Evolutionary conservation across 2,329 filamentous ascomycete species (phyloP).

Genomic region (Periconia macrospinosa): DNA sequence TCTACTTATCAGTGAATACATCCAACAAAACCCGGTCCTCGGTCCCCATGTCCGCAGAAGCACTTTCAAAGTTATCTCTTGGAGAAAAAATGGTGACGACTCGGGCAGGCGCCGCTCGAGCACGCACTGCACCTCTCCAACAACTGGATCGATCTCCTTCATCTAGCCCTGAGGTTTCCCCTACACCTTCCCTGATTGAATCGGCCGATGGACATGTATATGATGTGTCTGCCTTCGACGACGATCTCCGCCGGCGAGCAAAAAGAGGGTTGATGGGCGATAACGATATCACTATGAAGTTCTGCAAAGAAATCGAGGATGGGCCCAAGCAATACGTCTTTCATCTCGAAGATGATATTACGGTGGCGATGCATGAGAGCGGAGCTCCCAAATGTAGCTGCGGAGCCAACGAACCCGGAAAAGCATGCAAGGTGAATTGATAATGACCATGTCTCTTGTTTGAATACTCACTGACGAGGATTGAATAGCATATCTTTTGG

Average conservation of each 20-base stretch:
- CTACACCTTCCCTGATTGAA: slow-evolving; percentile 36
- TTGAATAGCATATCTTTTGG: slow-evolving; percentile 43
- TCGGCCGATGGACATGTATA: slow-evolving; percentile 38
- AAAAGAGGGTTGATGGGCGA: slow-evolving; percentile 34
- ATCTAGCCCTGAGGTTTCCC: slow-evolving; percentile 25
- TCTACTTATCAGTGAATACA: slow-evolving; percentile 11
- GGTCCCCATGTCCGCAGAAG: slow-evolving; percentile 40
- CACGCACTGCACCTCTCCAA: slow-evolving; percentile 19
- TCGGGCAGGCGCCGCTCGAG: slow-evolving; percentile 37
- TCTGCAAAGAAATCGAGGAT: slow-evolving; percentile 32
- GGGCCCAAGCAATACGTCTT: slow-evolving; percentile 32
- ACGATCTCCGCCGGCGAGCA: slow-evolving; percentile 32
- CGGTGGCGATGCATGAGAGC: slow-evolving; percentile 33
- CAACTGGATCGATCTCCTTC: slow-evolving; percentile 14
- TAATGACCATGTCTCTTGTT: neutral
- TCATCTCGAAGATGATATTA: slow-evolving; percentile 40
- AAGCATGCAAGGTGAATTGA: slow-evolving; percentile 38
- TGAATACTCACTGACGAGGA: neutral
- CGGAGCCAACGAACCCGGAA: slow-evolving; percentile 34
- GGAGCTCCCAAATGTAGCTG: slow-evolving; percentile 36
- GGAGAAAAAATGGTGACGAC: slow-evolving; percentile 42
- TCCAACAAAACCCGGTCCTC: slow-evolving; percentile 15
- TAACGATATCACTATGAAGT: slow-evolving; percentile 40
- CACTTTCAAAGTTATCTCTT: slow-evolving; percentile 41
- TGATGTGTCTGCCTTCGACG: slow-evolving; percentile 35